These are phyloP conservation scores for Huiozyma naganishii DNA, from an alignment of 805 yeast species.

Conservation along the genomic window DNA sequence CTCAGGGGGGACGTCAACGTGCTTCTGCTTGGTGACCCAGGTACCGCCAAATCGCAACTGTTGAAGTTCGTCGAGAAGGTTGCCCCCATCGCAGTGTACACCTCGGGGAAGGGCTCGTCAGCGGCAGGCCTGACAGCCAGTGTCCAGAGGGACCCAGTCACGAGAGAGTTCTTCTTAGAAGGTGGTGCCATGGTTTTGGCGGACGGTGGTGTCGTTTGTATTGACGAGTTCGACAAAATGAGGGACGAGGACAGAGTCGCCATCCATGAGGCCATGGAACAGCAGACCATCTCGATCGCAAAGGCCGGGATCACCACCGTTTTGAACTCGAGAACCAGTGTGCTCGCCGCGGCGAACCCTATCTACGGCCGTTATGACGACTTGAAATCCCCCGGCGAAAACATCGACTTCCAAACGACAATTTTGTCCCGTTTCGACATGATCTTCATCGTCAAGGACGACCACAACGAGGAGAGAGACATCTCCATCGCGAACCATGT, in stretches of 20 bases:
- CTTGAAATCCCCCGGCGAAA: constrained; percentile 92
- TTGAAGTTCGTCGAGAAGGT: constrained; percentile 91
- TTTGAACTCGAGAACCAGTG: constrained; percentile 90
- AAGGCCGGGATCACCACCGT: constrained; percentile 98
- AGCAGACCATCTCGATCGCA: constrained; percentile 96
- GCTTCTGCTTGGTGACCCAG: constrained; percentile 91
- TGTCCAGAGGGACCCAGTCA: constrained; percentile 81
- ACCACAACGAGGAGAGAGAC: constrained; percentile 79
- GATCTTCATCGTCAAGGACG: constrained; percentile 96
- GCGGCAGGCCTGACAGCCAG: constrained; percentile 99
- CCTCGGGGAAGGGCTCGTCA: constrained; percentile 98
- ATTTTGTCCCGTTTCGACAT: constrained; percentile 95
- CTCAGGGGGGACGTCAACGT: constrained; percentile 96
- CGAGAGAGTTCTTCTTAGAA: constrained; percentile 89
- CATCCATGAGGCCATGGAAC: constrained; percentile 99
- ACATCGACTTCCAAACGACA: constrained; percentile 95
- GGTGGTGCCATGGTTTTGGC: constrained; percentile 99
- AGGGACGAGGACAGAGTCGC: constrained; percentile 98
- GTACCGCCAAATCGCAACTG: constrained; percentile 96
- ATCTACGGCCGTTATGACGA: constrained; percentile 95
- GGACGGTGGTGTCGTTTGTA: constrained; percentile 98
- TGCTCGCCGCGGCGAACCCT: constrained; percentile 96
- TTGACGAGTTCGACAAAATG: constrained; percentile 99
- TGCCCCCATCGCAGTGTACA: constrained; percentile 88
- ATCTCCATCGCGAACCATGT: constrained; percentile 88